These are phyloP conservation scores for Hypoxylon sp. DNA, from an alignment of 2,329 filamentous ascomycete genomes.

Conservation along the genomic window DNA sequence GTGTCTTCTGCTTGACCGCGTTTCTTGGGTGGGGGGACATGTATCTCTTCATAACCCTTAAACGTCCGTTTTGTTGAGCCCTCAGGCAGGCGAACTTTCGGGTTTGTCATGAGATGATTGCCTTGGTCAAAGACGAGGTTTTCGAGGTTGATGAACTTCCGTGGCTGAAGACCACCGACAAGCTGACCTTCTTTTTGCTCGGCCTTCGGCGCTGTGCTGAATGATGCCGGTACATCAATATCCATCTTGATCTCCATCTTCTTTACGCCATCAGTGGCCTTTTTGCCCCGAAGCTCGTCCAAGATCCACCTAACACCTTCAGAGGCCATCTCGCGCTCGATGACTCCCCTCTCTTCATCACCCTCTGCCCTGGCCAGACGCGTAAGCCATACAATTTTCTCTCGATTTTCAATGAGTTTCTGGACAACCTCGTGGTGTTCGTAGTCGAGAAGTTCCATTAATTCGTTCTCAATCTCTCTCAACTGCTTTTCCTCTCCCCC, in stretches of 20 bases:
- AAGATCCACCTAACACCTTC: slow-evolving; percentile 88
- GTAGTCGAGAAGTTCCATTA: slow-evolving; percentile 98
- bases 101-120: slow-evolving; percentile 99
- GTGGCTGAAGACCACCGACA: slow-evolving; percentile 85
- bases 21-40: slow-evolving; percentile 92
- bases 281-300: slow-evolving; percentile 85
- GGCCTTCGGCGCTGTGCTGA: slow-evolving; percentile 62
- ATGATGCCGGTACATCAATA: slow-evolving; percentile 77
- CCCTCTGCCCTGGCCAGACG: slow-evolving; percentile 85
- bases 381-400: slow-evolving; percentile 96
- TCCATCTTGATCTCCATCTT: slow-evolving; percentile 96
- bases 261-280: slow-evolving; percentile 68
- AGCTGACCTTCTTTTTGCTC: slow-evolving; percentile 75
- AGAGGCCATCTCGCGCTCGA: slow-evolving; percentile 92
- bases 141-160: slow-evolving; percentile 90
- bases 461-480: slow-evolving; percentile 95
- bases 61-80: slow-evolving; percentile 95
- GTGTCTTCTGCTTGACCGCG: slow-evolving; percentile 83
- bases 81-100: slow-evolving; percentile 91
- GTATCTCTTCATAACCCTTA: slow-evolving; percentile 98
- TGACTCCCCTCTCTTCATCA: slow-evolving; percentile 76
- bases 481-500: slow-evolving; percentile 86
- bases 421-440: slow-evolving; percentile 94
- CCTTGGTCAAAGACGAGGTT: slow-evolving; percentile 98
- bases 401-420: slow-evolving; percentile 89